Evolutionary conservation across 441 rosid species (phyloP).

Genomic region (Gossypium aridum): DNA sequence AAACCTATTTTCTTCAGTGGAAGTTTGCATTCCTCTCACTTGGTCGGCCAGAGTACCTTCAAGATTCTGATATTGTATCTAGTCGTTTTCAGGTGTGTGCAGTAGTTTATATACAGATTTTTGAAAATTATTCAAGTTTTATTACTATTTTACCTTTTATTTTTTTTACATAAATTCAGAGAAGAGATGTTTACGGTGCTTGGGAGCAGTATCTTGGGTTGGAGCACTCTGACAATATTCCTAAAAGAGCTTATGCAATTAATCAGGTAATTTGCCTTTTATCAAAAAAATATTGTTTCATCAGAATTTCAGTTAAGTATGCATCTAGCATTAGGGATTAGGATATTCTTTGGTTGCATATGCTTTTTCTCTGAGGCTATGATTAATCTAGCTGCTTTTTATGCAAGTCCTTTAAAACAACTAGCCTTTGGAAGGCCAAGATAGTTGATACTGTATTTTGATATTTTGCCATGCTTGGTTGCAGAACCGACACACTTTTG

Average conservation of each 20-base stretch:
- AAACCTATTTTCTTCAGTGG: conserved; percentile 30
- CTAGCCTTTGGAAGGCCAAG: not conserved
- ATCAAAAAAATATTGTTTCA: not conserved
- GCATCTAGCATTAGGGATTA: not conserved
- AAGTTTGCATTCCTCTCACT: conserved; percentile 42
- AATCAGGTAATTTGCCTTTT: conserved; percentile 29
- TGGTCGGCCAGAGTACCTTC: conserved; percentile 49
- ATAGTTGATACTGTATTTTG: not conserved
- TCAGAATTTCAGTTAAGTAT: not conserved
- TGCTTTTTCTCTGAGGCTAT: not conserved
- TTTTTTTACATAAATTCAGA: conserved; percentile 14
- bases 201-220: conserved; percentile 53
- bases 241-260: conserved; percentile 34
- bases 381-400: not conserved
- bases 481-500: conserved; percentile 45
- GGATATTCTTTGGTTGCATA: not conserved
- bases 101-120: not conserved
- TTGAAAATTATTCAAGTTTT: not conserved
- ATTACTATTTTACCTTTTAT: not conserved
- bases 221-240: conserved; percentile 42
- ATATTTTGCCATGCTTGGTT: conserved; percentile 5
- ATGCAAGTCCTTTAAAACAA: not conserved
- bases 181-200: conserved; percentile 45
- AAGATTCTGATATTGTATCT: conserved; percentile 37
- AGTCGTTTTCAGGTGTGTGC: conserved; percentile 38